Conservation (phyloP, 768 basidiomycete species). For the Termitomyces sp. region DNA sequence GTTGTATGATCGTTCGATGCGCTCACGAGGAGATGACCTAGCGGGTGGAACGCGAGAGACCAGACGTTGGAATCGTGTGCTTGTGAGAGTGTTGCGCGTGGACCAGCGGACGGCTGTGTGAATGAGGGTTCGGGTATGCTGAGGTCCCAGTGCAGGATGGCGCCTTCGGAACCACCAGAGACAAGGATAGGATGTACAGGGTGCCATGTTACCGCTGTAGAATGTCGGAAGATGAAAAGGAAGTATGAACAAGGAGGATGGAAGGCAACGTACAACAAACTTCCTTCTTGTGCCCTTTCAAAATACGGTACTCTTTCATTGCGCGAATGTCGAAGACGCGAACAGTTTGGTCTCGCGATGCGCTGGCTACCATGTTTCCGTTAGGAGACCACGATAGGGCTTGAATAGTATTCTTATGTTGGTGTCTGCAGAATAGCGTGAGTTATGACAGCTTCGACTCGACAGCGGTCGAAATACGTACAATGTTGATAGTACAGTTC, state of each 20-base stretch:
- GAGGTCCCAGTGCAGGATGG: slow-evolving; percentile 93
- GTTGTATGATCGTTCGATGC: slow-evolving; percentile 99
- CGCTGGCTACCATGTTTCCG: slow-evolving; percentile 90
- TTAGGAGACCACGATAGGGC: slow-evolving; percentile 91
- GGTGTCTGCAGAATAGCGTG: slow-evolving; percentile 52
- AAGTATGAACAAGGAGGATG: not conserved
- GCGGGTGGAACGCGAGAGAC: slow-evolving; percentile 91
- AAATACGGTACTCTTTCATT: slow-evolving; percentile 90
- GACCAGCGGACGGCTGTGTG: slow-evolving; percentile 39
- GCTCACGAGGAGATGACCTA: slow-evolving; percentile 90
- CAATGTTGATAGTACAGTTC: slow-evolving; percentile 87
- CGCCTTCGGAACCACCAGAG: slow-evolving; percentile 91
- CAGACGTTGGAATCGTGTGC: slow-evolving; percentile 99
- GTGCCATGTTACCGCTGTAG: slow-evolving; percentile 88
- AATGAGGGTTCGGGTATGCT: slow-evolving; percentile 51
- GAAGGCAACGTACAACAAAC: slow-evolving; percentile 73
- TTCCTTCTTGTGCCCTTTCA: slow-evolving; percentile 98
- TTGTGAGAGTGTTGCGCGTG: slow-evolving; percentile 84
- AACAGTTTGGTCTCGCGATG: slow-evolving; percentile 90
- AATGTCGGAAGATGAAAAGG: not conserved
- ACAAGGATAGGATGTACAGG: slow-evolving; percentile 89
- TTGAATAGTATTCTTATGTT: slow-evolving; percentile 97
- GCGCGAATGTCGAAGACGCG: slow-evolving; percentile 97
- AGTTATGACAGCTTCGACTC: not conserved
- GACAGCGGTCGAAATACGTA: slow-evolving; percentile 27